These are phyloP conservation scores for Populus hybrid DNA, from an alignment of 441 rosid species.

Conservation along the genomic window DNA sequence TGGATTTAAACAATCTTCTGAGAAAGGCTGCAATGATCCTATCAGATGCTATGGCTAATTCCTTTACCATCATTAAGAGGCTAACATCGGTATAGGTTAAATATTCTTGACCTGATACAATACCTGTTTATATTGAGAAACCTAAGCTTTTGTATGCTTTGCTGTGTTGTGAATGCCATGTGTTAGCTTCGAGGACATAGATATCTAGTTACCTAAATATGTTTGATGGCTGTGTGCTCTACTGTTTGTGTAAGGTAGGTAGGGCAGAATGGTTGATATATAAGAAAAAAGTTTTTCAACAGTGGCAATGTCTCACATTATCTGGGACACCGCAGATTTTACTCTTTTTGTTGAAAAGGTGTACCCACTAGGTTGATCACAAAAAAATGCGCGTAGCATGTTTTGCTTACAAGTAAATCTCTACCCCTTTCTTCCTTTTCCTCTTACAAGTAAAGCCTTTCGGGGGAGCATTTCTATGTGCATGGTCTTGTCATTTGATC, in stretches of 20 bases:
- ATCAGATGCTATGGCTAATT: conserved; percentile 83
- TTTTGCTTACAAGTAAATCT: neutral
- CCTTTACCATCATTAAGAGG: neutral
- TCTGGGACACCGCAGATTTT: neutral
- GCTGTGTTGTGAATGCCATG: neutral
- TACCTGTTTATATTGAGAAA: neutral
- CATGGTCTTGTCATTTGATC: too few relatives aligned
- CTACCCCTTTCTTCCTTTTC: neutral
- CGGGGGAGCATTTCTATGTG: too few relatives aligned
- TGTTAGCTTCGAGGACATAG: conserved; percentile 10
- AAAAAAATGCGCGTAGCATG: neutral
- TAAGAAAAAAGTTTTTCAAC: conserved; percentile 1
- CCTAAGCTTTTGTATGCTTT: neutral
- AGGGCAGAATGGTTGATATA: neutral
- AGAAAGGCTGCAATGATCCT: conserved; percentile 82
- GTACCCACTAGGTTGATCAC: neutral
- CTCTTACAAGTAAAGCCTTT: neutral
- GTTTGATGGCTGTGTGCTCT: neutral
- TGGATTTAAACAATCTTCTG: conserved; percentile 66
- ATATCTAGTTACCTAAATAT: conserved; percentile 1
- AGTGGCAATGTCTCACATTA: neutral
- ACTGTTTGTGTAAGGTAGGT: neutral
- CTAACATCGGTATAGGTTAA: conserved; percentile 3
- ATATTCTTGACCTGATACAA: conserved; percentile 9
- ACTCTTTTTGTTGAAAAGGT: neutral